Base-by-base conservation (phyloP, 1,284 basidiomycete species). In the Pisolithus thermaeus region DNA sequence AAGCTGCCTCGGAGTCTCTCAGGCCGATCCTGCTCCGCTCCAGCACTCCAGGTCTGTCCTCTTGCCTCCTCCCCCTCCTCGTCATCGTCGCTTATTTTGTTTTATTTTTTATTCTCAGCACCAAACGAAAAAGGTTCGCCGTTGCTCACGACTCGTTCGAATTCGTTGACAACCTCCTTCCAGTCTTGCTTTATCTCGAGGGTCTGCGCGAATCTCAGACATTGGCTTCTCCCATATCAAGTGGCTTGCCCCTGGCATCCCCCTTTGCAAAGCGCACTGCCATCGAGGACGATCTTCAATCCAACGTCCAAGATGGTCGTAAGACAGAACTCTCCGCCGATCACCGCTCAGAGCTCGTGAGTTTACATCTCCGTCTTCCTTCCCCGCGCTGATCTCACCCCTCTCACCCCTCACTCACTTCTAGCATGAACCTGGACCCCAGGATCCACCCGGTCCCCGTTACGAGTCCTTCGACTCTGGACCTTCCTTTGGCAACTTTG, bases 401-500 rank as follows among this genome's bases (percentile, higher is more conserved):
- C 57, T n/a, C 51, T 54, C 49, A 46, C 53, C 53, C n/a, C 61
- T 57, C 61, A 56, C 51, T 54, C 49, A 46, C 54, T n/a, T 53
- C n/a, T 59, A 84, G 73, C 81, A 73, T 47, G 81, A 83, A 62
- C 86, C 85, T 45, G 79, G 83, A 23, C 84, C 84, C 3, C 71
- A 81, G 52, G 81, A 83, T 63, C 77, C 73, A 18, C 80, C 80
- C 9, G 81, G 81, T 43, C 77, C 80, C 9, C 80, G 73, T 59
- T 87, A 88, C 61, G 83, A 82, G 58, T 88, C 86, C 0, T 85
- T 82, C 57, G 81, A 79, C 59, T 82, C 81, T 38, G 84, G 81
- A 2, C 82, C 84, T 46, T 87, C 87, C 16, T 89, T 84, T 66
- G 86, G 86, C 14, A 89, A 89, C 64, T 75, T 84, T 56, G 87